A percentile compares a stretch with the other conserved stretches of the same genome.
phyloP scores from a whole-genome alignment of 2,329 filamentous ascomycete species.

The Zasmidium citrigriseum region DNA sequence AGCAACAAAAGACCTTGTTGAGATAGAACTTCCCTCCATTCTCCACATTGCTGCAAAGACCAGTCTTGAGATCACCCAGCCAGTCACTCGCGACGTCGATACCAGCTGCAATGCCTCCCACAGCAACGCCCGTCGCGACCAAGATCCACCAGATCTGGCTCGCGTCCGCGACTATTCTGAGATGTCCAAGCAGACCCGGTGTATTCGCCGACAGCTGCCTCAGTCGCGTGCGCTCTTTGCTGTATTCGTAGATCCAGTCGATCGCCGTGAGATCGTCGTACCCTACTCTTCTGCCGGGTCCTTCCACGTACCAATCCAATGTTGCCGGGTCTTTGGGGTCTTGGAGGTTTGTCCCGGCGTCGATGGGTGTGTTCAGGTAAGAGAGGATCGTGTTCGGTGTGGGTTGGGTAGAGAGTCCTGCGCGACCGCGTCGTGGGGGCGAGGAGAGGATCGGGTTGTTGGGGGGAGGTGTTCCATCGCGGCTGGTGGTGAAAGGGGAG shows the following conservation, averaged over 20 bases:
- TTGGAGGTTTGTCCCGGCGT: conserved; percentile 39
- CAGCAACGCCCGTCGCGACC: conserved; percentile 79
- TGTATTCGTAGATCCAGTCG: conserved; percentile 99
- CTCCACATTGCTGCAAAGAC: conserved; percentile 75
- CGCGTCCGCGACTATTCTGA: conserved; percentile 74
- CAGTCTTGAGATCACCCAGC: conserved; percentile 88
- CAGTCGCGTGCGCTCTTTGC: conserved; percentile 87
- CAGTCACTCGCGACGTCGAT: conserved; percentile 93
- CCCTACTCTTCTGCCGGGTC: conserved; percentile 82
- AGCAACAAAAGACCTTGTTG: conserved; percentile 89
- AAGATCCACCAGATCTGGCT: conserved; percentile 92
- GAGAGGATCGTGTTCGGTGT: conserved; percentile 43
- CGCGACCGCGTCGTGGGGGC: conserved; percentile 29
- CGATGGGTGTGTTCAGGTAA: conserved; percentile 42
- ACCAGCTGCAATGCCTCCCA: conserved; percentile 79
- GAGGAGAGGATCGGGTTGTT: conserved; percentile 27
- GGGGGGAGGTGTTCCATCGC: conserved; percentile 34
- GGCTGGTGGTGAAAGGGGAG: conserved; percentile 38
- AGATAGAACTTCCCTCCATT: conserved; percentile 86
- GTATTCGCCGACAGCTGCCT: conserved; percentile 72
- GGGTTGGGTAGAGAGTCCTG: conserved; percentile 14
- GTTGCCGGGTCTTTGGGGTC: conserved; percentile 47
- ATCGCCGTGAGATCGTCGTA: conserved; percentile 97
- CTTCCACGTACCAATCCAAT: conserved; percentile 85
- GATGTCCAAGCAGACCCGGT: conserved; percentile 70